A percentile compares a stretch with the other conserved stretches of the same genome.
phyloP scores from a whole-genome alignment of 257 asterid species.

The Gardenia jasminoides region DNA sequence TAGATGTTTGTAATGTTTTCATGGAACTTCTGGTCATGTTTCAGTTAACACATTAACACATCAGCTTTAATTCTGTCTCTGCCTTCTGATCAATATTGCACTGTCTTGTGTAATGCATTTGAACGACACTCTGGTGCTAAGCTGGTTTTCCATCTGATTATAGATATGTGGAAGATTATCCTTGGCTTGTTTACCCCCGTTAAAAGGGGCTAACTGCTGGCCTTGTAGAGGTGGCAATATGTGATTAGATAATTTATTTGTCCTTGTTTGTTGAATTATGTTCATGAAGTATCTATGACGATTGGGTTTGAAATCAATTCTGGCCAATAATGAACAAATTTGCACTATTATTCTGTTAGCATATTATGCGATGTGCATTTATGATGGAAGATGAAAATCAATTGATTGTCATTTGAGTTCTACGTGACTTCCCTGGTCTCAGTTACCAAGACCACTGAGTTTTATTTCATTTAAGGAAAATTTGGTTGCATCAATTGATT shows the following conservation, averaged over 20 bases:
- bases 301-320: neutral
- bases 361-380: neutral
- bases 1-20: too few relatives aligned
- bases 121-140: neutral
- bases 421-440: neutral
- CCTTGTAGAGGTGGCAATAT: neutral
- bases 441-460: neutral
- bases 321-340: neutral
- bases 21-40: too few relatives aligned
- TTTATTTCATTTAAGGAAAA: neutral
- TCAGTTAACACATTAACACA: neutral
- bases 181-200: neutral
- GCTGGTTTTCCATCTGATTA: neutral
- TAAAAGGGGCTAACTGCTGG: neutral
- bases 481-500: neutral
- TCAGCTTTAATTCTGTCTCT: neutral
- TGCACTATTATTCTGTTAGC: neutral
- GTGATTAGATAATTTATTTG: neutral
- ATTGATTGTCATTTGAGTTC: slow-evolving; percentile 3
- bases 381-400: neutral
- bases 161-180: neutral
- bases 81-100: neutral
- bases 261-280: neutral
- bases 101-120: neutral
- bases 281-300: neutral